Evolutionary conservation across 805 yeast species (phyloP).

Genomic region (Ogataea trehalophila): DNA sequence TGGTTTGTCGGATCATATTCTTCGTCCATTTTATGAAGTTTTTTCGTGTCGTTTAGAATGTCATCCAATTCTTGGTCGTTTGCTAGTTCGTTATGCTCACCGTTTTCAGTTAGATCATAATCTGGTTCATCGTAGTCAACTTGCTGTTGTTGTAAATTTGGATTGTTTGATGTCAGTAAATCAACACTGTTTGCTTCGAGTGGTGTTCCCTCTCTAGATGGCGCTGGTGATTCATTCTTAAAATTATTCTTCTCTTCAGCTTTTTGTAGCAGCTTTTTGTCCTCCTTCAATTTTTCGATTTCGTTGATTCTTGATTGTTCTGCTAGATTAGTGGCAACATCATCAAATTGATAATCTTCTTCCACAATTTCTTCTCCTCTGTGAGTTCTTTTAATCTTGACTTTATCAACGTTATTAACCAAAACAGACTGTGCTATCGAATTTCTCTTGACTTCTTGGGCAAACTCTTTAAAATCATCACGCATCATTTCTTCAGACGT

Average conservation of each 20-base stretch:
- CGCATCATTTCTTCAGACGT: conserved; percentile 65
- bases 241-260: conserved; percentile 9
- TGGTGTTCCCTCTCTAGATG: no score
- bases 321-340: conserved; percentile 14
- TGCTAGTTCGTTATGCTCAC: conserved; percentile 6
- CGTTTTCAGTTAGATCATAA: conserved; percentile 6
- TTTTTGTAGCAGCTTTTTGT: conserved; percentile 10
- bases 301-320: conserved; percentile 23
- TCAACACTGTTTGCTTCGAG: background rate
- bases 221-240: background rate
- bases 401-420: conserved; percentile 39
- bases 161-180: background rate
- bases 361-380: conserved; percentile 85
- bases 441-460: conserved; percentile 66
- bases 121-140: background rate
- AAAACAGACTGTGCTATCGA: conserved; percentile 65
- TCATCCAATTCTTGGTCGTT: conserved; percentile 10
- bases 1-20: conserved; percentile 1
- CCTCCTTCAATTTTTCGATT: conserved; percentile 22
- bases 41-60: conserved; percentile 11
- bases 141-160: background rate
- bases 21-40: background rate
- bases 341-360: conserved; percentile 34
- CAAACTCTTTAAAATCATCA: conserved; percentile 69
- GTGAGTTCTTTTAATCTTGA: conserved; percentile 73